Evolutionary conservation across 352 stramenopile species (phyloP), one percentile per base, ranked within the genome.

Genomic region (Aphanomyces astaci): DNA sequence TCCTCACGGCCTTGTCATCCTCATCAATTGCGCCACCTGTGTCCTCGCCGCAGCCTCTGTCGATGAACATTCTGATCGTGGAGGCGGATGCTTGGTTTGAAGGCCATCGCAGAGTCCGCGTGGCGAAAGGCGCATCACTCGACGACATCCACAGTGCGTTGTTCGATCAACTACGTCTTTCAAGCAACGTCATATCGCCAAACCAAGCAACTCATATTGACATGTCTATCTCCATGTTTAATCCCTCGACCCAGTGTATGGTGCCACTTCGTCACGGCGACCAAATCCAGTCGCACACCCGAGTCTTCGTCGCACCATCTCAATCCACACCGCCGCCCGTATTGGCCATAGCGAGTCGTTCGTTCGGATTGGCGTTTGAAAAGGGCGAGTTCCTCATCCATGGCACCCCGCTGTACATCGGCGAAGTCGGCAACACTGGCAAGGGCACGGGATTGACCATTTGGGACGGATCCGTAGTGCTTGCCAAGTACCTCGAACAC

Each of bases 401-500:
- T 25, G 80, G 78, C 13, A 64, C 75, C 25, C 43, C 73, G 9
- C 70, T 94, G 2, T 64, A 74, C 28, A 76, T 94, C 19, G 75
- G 71, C 15, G 84, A 94, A 60, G 71, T 94, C 49, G 81, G 81
- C 48, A 96, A 96, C 71, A 88, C 86, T 1, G 84, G 85, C 27
- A 73, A 88, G 53, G 90, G 89, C 48, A 97, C 90, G 11, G 90
- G 90, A 3, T 73, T 96, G 40, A 96, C 87, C 24, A 95, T 89
- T 10, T 97, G 90, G 89, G 90, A 97, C 71, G 90, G 90, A 46
- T 89, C 90, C 9, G 80, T 96, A 3, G 80, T 97, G 36, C 73
- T 97, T n/a, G 88, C 88, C 10, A 96, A 96, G 74, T 96, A 95
- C 72, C 69, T 97, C 13, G 89, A 97, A 73, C 71, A 89, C 49